Conservation (phyloP, 2,329 filamentous ascomycete genomes). For the Stagonosporopsis chrysanthemi region DNA sequence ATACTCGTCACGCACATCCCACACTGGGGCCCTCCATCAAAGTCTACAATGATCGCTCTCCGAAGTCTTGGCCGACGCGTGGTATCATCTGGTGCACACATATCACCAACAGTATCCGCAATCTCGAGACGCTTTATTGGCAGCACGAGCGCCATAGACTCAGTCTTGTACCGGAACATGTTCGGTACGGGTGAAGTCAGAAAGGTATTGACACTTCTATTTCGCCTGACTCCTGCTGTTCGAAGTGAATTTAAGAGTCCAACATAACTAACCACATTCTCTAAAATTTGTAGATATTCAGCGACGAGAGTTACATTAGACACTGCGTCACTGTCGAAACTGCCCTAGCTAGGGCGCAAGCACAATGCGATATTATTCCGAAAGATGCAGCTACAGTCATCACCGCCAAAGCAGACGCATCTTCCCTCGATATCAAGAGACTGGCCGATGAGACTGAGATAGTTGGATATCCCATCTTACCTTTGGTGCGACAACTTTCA, state of each 20-base stretch:
- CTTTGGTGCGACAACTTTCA: conserved; percentile 59
- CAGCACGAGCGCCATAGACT: conserved; percentile 55
- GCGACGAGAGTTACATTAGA: conserved; percentile 59
- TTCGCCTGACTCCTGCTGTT: background rate
- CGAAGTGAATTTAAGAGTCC: background rate
- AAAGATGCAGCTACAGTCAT: conserved; percentile 35
- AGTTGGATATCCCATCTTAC: conserved; percentile 63
- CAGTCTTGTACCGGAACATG: conserved; percentile 59
- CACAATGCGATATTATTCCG: conserved; percentile 56
- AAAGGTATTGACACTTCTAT: conserved; percentile 40
- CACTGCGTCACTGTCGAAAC: conserved; percentile 61
- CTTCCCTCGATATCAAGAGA: conserved; percentile 54
- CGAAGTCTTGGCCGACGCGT: background rate
- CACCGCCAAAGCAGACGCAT: conserved; percentile 40
- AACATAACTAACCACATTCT: background rate
- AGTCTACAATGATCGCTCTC: background rate
- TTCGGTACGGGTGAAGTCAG: conserved; percentile 62
- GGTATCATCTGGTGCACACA: background rate
- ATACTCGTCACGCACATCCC: background rate
- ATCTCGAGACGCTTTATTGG: conserved; percentile 19
- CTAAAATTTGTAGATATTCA: conserved; percentile 44
- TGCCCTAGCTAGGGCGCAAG: conserved; percentile 61
- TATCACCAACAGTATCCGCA: background rate
- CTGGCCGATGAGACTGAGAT: conserved; percentile 58
- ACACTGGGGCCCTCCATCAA: background rate